Base-by-base conservation (phyloP, 805 yeast species). In the Metschnikowia proteae region DNA sequence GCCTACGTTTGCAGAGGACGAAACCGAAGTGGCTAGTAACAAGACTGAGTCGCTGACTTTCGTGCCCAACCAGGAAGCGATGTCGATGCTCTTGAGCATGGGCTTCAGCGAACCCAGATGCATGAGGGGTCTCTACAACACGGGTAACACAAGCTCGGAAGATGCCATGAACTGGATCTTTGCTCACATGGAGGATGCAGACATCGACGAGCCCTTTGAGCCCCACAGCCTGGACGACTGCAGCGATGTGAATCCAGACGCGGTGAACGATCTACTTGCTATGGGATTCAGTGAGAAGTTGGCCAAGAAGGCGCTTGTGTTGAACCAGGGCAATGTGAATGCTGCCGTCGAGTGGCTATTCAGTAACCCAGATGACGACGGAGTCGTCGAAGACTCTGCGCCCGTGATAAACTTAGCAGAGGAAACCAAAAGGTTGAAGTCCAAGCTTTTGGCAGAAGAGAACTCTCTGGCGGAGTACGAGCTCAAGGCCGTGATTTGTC, bases 261-360 rank as follows among this genome's bases (percentile, higher is more conserved):
- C 74, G 25, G 63, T 86, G 5, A 70, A 70, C 0, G 72, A 73
- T 43, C 67, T 89, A 22, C 66, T 67, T 9, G 74, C 75, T 5
- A 92, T 94, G 98, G 99, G 99, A 5, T 86, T 94, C 59, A 60
- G 82, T 4, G 64, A 65, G 0, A 73, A 78, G 43, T 71, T 88
- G 48, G 83, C 94, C n/a, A 75, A 66, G 43, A 88, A 88, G 55
- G 96, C 97, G 0, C 69, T 94, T 37, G 48, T 76, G 17, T 54
- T 84, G 45, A 83, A 78, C 56, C 66, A 70, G 5, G 79, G 80
- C 27, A 85, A 86, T 59, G 70, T 83, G 2, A 91, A 87, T 57
- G 79, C 80, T 1, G 86, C 98, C 3, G 86, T 90, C 4, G 97
- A 90, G 51, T 94, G 98, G 98, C 75, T 94, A 5, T 94, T 94